These are phyloP conservation scores for Mycosphaerella arachidis DNA, from an alignment of 2,329 filamentous ascomycete genomes.

Conservation along the genomic window DNA sequence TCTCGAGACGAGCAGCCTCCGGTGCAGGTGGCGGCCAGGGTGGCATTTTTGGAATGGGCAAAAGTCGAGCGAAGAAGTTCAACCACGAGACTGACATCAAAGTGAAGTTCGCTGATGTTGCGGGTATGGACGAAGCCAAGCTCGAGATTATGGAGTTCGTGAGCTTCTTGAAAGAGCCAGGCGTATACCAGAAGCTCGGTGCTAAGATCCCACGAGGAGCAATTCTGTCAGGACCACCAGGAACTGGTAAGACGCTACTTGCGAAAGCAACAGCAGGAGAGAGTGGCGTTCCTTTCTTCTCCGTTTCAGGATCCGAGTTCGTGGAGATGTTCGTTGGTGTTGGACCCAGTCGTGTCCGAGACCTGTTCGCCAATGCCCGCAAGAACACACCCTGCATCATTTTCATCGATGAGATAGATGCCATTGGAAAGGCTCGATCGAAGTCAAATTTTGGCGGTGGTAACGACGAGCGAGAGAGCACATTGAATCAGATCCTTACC, in stretches of 20 bases:
- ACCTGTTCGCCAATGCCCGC: slow-evolving; percentile 87
- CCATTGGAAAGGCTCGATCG: slow-evolving; percentile 83
- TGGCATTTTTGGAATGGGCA: slow-evolving; percentile 92
- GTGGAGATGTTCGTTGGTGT: slow-evolving; percentile 99
- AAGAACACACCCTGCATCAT: slow-evolving; percentile 98
- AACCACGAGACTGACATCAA: slow-evolving; percentile 96
- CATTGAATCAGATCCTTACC: slow-evolving; percentile 95
- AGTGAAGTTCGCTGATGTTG: slow-evolving; percentile 94
- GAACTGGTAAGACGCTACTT: slow-evolving; percentile 95
- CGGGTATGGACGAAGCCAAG: slow-evolving; percentile 97
- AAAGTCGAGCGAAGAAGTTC: slow-evolving; percentile 93
- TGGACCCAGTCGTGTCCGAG: slow-evolving; percentile 88
- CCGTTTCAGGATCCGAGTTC: slow-evolving; percentile 96
- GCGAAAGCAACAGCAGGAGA: slow-evolving; percentile 97
- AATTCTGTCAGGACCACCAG: slow-evolving; percentile 93
- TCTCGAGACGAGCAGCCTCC: slow-evolving; percentile 69
- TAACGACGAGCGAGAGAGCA: slow-evolving; percentile 95
- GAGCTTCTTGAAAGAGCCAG: slow-evolving; percentile 89
- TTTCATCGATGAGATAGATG: slow-evolving; percentile 99
- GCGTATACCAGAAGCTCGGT: slow-evolving; percentile 86
- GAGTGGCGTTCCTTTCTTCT: slow-evolving; percentile 95
- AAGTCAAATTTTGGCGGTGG: slow-evolving; percentile 82
- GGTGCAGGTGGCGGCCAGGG: slow-evolving; percentile 57
- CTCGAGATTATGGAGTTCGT: slow-evolving; percentile 99
- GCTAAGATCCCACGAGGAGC: slow-evolving; percentile 97